A percentile compares a stretch with the other conserved stretches of the same genome.
phyloP scores from a whole-genome alignment of 805 yeast species.

The Zygosaccharomyces lentus region DNA sequence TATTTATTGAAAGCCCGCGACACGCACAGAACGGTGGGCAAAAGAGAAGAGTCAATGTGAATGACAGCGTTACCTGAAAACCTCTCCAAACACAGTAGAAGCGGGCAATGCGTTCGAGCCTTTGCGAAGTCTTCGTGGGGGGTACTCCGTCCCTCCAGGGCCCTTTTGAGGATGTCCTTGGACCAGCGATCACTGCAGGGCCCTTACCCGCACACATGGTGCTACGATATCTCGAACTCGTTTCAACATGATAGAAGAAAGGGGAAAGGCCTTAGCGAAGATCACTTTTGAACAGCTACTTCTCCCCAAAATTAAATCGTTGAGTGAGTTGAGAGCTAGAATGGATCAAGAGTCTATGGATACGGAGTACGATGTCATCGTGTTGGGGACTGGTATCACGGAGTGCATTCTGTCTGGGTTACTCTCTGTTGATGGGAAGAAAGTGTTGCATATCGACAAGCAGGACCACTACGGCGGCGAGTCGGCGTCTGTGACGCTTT shows the following conservation, averaged over 20 bases:
- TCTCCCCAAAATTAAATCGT: neutral
- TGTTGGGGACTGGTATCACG: slow-evolving; percentile 89
- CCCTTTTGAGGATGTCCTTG: too few species aligned
- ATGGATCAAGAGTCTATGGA: slow-evolving; percentile 56
- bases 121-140: too few species aligned
- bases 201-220: too few species aligned
- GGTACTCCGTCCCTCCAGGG: too few species aligned
- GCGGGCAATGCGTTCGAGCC: too few species aligned
- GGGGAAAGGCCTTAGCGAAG: neutral
- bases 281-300: neutral
- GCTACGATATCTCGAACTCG: neutral
- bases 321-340: slow-evolving; percentile 1
- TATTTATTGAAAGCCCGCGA: neutral
- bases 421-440: slow-evolving; percentile 95
- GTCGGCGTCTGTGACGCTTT: slow-evolving; percentile 74
- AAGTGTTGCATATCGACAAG: slow-evolving; percentile 91
- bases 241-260: neutral
- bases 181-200: too few species aligned
- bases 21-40: neutral
- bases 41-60: neutral
- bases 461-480: slow-evolving; percentile 96
- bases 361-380: slow-evolving; percentile 95
- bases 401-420: slow-evolving; percentile 94
- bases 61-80: too few species aligned
- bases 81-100: too few species aligned